Conservation (phyloP, 345 rosid genomes). For the Sisymbrium altissimum region DNA sequence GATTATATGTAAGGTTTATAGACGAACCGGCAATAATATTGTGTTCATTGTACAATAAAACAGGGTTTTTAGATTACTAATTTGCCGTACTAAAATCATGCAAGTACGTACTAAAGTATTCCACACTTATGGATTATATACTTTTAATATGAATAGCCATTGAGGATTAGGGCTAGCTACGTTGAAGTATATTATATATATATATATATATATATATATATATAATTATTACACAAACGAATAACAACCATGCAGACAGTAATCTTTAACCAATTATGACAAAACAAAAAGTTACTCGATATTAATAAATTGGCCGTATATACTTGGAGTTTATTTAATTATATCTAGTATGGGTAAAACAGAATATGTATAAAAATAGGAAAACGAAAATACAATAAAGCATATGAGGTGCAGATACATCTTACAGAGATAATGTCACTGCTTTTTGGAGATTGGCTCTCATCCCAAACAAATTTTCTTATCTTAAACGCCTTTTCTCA, state of each 20-base stretch:
- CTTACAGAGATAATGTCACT: slow-evolving; percentile 33
- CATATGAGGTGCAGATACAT: slow-evolving; percentile 31
- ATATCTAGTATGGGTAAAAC: no score
- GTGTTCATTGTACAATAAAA: not conserved
- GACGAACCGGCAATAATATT: not conserved
- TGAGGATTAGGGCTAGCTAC: slow-evolving; percentile 12
- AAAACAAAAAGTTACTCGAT: slow-evolving; percentile 20
- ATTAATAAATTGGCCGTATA: not conserved
- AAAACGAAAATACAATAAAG: slow-evolving; percentile 5
- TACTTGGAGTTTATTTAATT: not conserved
- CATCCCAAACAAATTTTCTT: slow-evolving; percentile 36
- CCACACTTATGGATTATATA: not conserved
- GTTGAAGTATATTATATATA: no score
- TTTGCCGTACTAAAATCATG: not conserved
- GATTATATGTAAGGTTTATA: not conserved
- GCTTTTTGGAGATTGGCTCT: slow-evolving; percentile 34
- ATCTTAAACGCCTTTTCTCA: slow-evolving; percentile 7
- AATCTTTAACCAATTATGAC: slow-evolving; percentile 15
- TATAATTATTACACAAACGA: not conserved
- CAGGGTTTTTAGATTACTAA: not conserved
- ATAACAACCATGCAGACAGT: not conserved
- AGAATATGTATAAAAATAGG: no score
- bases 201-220: no score
- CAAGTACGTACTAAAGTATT: not conserved
- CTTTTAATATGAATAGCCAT: not conserved